Evolutionary conservation across 148 eudicot species (phyloP).

Genomic region (Chenopodium quinoa): DNA sequence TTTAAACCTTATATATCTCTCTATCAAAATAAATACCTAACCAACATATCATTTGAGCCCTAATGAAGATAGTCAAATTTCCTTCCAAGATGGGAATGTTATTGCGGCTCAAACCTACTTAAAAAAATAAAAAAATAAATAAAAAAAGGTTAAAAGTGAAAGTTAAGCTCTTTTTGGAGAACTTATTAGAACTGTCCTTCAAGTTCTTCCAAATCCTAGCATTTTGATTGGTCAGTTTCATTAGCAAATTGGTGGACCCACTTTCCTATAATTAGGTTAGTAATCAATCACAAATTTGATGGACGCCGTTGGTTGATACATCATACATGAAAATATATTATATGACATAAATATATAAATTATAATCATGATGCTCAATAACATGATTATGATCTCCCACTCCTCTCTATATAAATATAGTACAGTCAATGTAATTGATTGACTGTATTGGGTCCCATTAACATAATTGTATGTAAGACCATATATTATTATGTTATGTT

Average conservation of each 20-base stretch:
- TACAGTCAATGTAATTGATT: slow-evolving; percentile 8
- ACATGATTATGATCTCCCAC: slow-evolving; percentile 10
- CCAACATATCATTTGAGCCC: no score
- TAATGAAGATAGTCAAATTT: no score
- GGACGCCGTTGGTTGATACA: slow-evolving; percentile 7
- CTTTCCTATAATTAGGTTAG: neutral
- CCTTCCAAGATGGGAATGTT: neutral
- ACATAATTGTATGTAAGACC: no score
- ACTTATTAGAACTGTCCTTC: neutral
- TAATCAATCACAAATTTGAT: slow-evolving; percentile 12
- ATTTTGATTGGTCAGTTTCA: neutral
- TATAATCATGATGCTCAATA: neutral
- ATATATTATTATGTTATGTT: no score
- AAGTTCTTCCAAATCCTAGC: neutral
- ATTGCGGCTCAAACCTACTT: neutral
- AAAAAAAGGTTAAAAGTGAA: neutral
- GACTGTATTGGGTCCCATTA: neutral
- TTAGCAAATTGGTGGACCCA: neutral
- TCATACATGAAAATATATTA: neutral
- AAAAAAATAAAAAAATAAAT: neutral
- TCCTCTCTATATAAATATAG: neutral
- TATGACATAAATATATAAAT: no score
- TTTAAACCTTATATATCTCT: no score
- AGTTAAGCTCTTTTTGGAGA: neutral
- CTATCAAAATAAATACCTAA: no score